Evolutionary conservation across 768 basidiomycete genomes (phyloP), one percentile per base, ranked within the genome.

Genomic region (Lyophyllum shimeji): DNA sequence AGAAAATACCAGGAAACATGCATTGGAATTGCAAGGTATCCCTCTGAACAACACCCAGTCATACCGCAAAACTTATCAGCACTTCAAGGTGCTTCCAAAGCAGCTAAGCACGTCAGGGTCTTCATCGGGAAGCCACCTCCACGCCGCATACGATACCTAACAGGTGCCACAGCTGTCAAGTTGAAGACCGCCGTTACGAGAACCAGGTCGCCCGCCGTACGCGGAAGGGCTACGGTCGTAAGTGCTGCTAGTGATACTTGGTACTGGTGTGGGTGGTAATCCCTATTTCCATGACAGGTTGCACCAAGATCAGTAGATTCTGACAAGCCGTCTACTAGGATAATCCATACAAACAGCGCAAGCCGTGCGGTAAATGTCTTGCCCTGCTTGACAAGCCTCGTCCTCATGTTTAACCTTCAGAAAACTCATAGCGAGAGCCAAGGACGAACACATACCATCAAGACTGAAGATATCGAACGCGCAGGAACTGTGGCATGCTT

Each of bases 91-190:
- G 9, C 9, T 18, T 40, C n/a, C 3, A 9, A 40, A 9, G 15
- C 39, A 18, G 8, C n/a, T 7, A 40, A 9, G 18, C 52, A 17
- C 25, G 11, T 2, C 7, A 11, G 29, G 15, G 5, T 25, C 7
- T 54, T 29, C 47, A 25, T 48, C 8, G 53, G 53, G 29, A 47
- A 55, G 23, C 33, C 46, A 5, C 46, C 46, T 9, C 46, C 46
- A 5, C 25, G 46, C 17, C 46, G 46, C 17, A 29, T 29, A 13
- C n/a, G 25, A n/a, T 29, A 27, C 15, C 13, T 2, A 17, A 46
- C 1, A 3, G 23, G 45, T 20, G 34, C 34, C 2, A 29, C 29
- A 29, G 4, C 29, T n/a, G n/a, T n/a, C n/a, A n/a, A n/a, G n/a
- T n/a, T n/a, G n/a, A n/a, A n/a, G n/a, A n/a, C n/a, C n/a, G n/a